These are phyloP conservation scores for Arachnopeziza araneosa DNA, from an alignment of 2,329 filamentous ascomycete genomes.

Conservation along the genomic window DNA sequence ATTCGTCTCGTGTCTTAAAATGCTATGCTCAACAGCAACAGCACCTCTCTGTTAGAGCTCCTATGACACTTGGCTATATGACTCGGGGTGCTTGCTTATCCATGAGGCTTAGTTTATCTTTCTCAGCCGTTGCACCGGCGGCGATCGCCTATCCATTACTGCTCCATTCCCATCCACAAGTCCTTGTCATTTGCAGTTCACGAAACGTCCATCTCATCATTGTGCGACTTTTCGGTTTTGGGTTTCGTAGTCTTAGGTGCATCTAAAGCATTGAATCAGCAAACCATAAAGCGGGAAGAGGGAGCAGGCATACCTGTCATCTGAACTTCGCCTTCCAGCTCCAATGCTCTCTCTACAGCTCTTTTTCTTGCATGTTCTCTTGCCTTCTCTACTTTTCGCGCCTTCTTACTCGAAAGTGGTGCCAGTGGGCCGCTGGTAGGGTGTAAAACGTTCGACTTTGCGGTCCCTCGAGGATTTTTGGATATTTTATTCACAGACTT, in stretches of 20 bases:
- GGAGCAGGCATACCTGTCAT: slow-evolving; percentile 27
- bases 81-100: too few relatives aligned
- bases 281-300: neutral
- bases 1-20: too few relatives aligned
- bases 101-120: too few relatives aligned
- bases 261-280: slow-evolving; percentile 16
- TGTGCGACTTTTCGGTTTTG: neutral
- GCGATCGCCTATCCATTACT: too few relatives aligned
- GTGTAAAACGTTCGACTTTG: slow-evolving; percentile 25
- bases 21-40: too few relatives aligned
- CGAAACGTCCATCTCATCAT: neutral
- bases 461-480: slow-evolving; percentile 30
- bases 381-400: slow-evolving; percentile 29
- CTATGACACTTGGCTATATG: too few relatives aligned
- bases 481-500: slow-evolving; percentile 24
- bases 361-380: slow-evolving; percentile 28
- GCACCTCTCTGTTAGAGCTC: too few relatives aligned
- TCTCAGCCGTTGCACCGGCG: too few relatives aligned
- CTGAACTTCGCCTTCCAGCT: slow-evolving; percentile 27
- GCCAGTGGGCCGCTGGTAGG: slow-evolving; percentile 30
- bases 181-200: neutral
- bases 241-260: slow-evolving; percentile 23
- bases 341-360: slow-evolving; percentile 29
- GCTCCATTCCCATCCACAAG: too few relatives aligned
- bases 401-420: slow-evolving; percentile 31